Conservation (phyloP, 768 basidiomycete species). For the Russula vinacea region DNA sequence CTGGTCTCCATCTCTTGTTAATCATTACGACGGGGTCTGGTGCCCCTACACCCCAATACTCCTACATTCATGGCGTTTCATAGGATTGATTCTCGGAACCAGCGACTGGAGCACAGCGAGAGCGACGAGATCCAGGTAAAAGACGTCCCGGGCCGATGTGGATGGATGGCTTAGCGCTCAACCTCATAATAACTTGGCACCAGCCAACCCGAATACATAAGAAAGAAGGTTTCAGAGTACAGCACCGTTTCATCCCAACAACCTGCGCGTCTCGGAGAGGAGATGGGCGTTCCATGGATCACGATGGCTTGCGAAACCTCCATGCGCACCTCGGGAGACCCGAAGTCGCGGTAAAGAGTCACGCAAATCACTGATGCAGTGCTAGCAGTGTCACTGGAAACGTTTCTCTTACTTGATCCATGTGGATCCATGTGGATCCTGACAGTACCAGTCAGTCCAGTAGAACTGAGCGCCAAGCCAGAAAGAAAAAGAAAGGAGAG, state of each 20-base stretch:
- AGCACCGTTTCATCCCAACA: conserved; percentile 2
- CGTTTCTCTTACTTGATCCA: not conserved
- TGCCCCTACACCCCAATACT: conserved; percentile 12
- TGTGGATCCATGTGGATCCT: not conserved
- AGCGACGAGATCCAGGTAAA: not conserved
- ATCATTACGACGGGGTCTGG: not conserved
- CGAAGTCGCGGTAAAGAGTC: not conserved
- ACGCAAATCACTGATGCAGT: too few relatives aligned
- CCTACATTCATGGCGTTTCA: conserved; percentile 7
- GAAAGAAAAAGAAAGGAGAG: not conserved
- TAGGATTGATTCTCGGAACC: not conserved
- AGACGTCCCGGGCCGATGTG: not conserved
- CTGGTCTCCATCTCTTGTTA: not conserved
- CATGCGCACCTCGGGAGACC: too few relatives aligned
- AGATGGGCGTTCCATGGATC: not conserved
- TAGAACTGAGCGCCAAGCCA: not conserved
- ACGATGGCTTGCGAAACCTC: not conserved
- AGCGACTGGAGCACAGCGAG: not conserved
- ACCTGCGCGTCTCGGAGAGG: not conserved
- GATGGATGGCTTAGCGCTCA: not conserved
- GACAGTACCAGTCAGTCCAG: too few relatives aligned
- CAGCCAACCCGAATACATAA: not conserved
- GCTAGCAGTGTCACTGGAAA: too few relatives aligned
- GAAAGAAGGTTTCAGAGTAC: not conserved
- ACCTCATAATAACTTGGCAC: too few relatives aligned